Evolutionary conservation across 768 basidiomycete species (phyloP).

Genomic region (Suillus spraguei): DNA sequence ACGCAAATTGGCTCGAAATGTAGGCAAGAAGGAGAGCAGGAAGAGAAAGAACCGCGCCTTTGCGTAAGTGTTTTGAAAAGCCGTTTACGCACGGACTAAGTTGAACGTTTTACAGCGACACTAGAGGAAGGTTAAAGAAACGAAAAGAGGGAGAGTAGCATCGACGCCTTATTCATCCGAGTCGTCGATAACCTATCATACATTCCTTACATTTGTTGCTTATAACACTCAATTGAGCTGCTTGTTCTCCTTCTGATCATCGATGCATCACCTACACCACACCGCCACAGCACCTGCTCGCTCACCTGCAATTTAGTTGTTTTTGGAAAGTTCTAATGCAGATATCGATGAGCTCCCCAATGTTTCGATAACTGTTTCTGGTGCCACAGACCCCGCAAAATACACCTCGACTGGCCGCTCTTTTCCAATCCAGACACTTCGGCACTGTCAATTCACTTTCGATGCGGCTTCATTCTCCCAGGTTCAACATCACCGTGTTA

Average conservation of each 20-base stretch:
- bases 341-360: no score
- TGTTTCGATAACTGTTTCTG: no score
- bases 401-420: no score
- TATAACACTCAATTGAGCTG: background rate
- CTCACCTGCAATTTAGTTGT: no score
- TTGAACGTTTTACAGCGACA: conserved; percentile 39
- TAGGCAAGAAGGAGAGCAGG: conserved; percentile 80
- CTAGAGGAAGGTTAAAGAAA: conserved; percentile 50
- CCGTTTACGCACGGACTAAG: background rate
- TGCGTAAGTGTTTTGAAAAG: conserved; percentile 57
- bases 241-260: background rate
- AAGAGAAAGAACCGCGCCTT: conserved; percentile 72
- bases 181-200: background rate
- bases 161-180: background rate
- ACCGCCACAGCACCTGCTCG: no score
- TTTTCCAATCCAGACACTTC: no score
- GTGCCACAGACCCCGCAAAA: no score
- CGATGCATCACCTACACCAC: no score
- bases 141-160: conserved; percentile 36
- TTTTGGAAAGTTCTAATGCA: no score
- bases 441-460: no score
- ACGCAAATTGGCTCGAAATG: conserved; percentile 71
- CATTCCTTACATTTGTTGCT: background rate
- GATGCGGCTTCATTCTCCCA: no score
- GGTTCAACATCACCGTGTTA: no score